Percentiles rank a stretch among this genome's conserved stretches.
Conservation (phyloP, 441 rosid genomes). For the Pelargonium exstipulatum region DNA sequence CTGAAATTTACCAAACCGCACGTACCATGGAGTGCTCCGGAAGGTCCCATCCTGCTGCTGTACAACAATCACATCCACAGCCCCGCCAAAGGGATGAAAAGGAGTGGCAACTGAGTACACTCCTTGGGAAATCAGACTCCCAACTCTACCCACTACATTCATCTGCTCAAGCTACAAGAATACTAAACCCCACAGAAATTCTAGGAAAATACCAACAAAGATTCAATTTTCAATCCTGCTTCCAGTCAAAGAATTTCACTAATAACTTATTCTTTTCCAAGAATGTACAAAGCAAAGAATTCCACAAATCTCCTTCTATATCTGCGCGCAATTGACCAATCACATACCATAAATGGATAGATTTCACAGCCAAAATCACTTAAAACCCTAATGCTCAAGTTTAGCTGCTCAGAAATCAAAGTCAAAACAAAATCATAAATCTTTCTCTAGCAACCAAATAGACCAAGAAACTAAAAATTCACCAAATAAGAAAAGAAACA, state of each 20-base stretch:
- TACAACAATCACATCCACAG: slow-evolving; percentile 83
- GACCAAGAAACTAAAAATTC: neutral
- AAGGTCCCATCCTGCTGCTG: slow-evolving; percentile 77
- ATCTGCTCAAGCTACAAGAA: slow-evolving; percentile 36
- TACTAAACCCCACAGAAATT: slow-evolving; percentile 12
- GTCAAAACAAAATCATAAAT: neutral
- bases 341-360: neutral
- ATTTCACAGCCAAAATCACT: neutral
- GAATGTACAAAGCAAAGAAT: neutral
- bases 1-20: slow-evolving; percentile 88
- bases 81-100: slow-evolving; percentile 93
- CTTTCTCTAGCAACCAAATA: slow-evolving; percentile 24
- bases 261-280: slow-evolving; percentile 2
- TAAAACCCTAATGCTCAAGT: slow-evolving; percentile 12
- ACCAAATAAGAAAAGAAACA: no score
- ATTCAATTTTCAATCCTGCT: neutral
- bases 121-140: slow-evolving; percentile 76
- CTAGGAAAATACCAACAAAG: slow-evolving; percentile 7
- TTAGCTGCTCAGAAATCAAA: slow-evolving; percentile 9
- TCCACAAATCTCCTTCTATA: slow-evolving; percentile 7
- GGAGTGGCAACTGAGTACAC: slow-evolving; percentile 89
- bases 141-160: slow-evolving; percentile 84
- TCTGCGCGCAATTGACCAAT: slow-evolving; percentile 15
- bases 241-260: slow-evolving; percentile 3
- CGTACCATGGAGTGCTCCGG: slow-evolving; percentile 85